A percentile compares a stretch with the other conserved stretches of the same genome.
phyloP scores from a whole-genome alignment of 2,329 filamentous ascomycete genomes.

The Calonectria honghensis region DNA sequence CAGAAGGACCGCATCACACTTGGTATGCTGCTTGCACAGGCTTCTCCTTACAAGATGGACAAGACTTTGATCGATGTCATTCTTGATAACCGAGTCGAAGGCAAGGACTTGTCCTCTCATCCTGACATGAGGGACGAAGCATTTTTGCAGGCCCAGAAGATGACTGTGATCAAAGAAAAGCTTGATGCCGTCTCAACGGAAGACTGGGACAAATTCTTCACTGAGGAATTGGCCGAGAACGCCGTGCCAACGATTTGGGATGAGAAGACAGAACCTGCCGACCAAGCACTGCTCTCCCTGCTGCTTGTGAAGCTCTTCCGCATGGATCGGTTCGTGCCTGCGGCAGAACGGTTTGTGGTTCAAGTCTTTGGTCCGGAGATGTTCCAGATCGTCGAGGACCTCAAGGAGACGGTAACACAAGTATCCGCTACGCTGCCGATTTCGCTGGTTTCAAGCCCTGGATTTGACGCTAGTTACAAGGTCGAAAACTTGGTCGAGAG shows the following conservation, averaged over 20 bases:
- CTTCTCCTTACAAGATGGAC: slow-evolving; percentile 97
- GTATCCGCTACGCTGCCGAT: slow-evolving; percentile 90
- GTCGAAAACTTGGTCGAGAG: slow-evolving; percentile 95
- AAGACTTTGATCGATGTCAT: slow-evolving; percentile 90
- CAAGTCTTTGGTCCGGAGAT: slow-evolving; percentile 89
- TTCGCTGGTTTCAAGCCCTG: slow-evolving; percentile 93
- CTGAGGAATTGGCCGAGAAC: slow-evolving; percentile 90
- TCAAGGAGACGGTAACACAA: slow-evolving; percentile 88
- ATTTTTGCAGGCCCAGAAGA: slow-evolving; percentile 79
- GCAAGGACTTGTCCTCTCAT: slow-evolving; percentile 85
- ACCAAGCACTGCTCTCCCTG: slow-evolving; percentile 88
- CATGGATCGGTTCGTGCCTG: slow-evolving; percentile 94
- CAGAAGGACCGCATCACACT: slow-evolving; percentile 97
- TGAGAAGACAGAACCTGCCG: slow-evolving; percentile 75
- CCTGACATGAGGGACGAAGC: slow-evolving; percentile 79
- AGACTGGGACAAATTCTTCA: slow-evolving; percentile 88
- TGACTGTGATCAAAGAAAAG: slow-evolving; percentile 83
- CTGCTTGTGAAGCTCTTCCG: slow-evolving; percentile 95
- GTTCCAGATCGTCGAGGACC: slow-evolving; percentile 89
- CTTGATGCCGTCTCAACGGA: slow-evolving; percentile 77
- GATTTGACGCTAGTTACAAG: slow-evolving; percentile 99
- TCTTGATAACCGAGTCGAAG: slow-evolving; percentile 85
- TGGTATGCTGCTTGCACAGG: slow-evolving; percentile 95
- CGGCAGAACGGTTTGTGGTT: slow-evolving; percentile 91
- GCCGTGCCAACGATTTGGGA: slow-evolving; percentile 87